Evolutionary conservation across 305 asterid species (phyloP), one percentile per base, ranked within the genome.

Genomic region (Fraxinus sp.): DNA sequence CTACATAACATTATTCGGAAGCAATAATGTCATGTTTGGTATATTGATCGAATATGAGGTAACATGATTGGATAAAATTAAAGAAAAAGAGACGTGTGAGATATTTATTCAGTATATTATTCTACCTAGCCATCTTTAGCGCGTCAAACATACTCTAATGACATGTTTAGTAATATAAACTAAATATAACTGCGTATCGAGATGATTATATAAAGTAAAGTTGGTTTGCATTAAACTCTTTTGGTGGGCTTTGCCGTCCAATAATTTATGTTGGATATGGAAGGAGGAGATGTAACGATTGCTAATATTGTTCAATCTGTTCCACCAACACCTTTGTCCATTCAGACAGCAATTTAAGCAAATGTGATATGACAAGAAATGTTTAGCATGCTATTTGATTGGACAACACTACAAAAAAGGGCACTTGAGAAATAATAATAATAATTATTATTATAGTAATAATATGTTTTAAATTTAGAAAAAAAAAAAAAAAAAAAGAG

Each of bases 371-470:
- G 84, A 35, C 83, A 7, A 18, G 46, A 24, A 72, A 79, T 24
- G 26, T 36, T 14, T 57, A 57, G 22, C 80, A 78, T 39, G 35
- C 26, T 37, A 75, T 85, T 35, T 79, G 86, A 85, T 82, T 85
- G 84, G 77, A 83, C 86, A 82, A 82, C 81, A 77, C 82, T 30
- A 68, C 70, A 5, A 64, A 64, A 80, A 75, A 37, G 32, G 55
- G 46, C 87, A 81, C 46, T 70, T 81, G 78, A 78, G 22, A 43
- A 66, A 57, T 79, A 74, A 79, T 79, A n/a, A 55, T 55, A 55
- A n/a, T 46, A 46, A 46, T 46, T 1, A 41, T 43, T 10, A 39
- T 39, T 43, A 43, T 43, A 52, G 7, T 52, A 4, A 14, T 72
- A 77, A 79, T 79, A 30, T 82, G 57, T 22, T 59, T 16, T 64